Evolutionary conservation across 495 filamentous ascomycete species (phyloP), one percentile per base, ranked within the genome.

Genomic region (Penicillium simplicissimum): DNA sequence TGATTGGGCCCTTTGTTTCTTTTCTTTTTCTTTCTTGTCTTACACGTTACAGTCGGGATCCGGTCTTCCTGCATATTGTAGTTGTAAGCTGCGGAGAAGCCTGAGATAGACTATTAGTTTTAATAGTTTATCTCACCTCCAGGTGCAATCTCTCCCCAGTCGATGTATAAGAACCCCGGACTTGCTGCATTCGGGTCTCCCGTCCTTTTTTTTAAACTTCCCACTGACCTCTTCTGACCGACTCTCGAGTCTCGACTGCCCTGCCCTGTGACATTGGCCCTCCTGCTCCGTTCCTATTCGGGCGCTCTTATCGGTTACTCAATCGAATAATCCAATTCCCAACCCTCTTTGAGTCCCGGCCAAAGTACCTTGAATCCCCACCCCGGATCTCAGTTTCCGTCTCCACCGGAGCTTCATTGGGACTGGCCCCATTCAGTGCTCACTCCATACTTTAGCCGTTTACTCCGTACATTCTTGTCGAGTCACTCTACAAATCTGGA

Each of bases 361-460:
- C n/a, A 31, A 31, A 31, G 3, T 31, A 38, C 45, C 42, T 17
- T 15, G n/a, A 14, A 28, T 34, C 47, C 52, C 62, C 57, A 25
- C 57, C 54, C 57, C 67, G 57, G 53, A 62, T 64, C 58, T 67
- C 36, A 40, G n/a, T 54, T 63, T 58, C 54, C 65, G 57, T 61
- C 55, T 43, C 65, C 64, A 67, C 64, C 48, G 52, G 56, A 59
- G 60, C 59, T 63, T 53, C 33, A 49, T 55, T 58, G 51, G 51
- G 51, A 4, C 42, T 19, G 15, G 45, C 21, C 28, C 40, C 55
- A 37, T 35, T 21, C n/a, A n/a, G n/a, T n/a, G n/a, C n/a, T n/a
- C 33, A 40, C 15, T 42, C 37, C 59, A 21, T 52, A 28, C 45
- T 38, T 19, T 34, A 19, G 31, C 23, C 43, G 6, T 6, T 6